Conservation (phyloP, 2,329 filamentous ascomycete genomes). For the Leptographium procerum region DNA sequence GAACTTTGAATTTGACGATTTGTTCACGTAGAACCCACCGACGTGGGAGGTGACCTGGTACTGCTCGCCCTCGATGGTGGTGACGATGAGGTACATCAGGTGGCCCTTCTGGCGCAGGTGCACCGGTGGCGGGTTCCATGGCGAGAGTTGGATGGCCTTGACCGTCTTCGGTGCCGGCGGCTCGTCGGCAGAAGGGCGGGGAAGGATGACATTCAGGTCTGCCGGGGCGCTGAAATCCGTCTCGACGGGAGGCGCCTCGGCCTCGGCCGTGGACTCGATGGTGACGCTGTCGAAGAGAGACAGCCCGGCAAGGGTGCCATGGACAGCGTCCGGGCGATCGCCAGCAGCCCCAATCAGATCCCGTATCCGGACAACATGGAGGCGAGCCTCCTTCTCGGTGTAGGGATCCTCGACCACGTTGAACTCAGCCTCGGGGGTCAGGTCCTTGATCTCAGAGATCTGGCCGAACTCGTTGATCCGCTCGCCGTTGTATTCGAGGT, state of each 20-base stretch:
- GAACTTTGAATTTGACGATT: conserved; percentile 89
- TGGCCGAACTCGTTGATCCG: conserved; percentile 93
- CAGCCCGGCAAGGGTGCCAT: conserved; percentile 73
- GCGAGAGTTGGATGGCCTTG: conserved; percentile 76
- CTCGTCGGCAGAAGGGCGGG: conserved; percentile 41
- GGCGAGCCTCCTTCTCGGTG: conserved; percentile 93
- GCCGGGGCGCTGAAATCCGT: conserved; percentile 68
- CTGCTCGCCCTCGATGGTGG: conserved; percentile 90
- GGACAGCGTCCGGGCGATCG: conserved; percentile 73
- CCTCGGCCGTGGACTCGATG: conserved; percentile 26
- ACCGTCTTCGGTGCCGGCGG: conserved; percentile 70
- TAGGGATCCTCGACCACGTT: conserved; percentile 87
- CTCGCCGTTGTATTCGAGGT: conserved; percentile 80
- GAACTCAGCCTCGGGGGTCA: conserved; percentile 67
- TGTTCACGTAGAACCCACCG: conserved; percentile 94
- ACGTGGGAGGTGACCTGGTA: conserved; percentile 88
- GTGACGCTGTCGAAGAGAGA: conserved; percentile 78
- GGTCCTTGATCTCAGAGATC: conserved; percentile 74
- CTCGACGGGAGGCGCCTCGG: conserved; percentile 32
- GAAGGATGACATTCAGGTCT: conserved; percentile 59
- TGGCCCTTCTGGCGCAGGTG: conserved; percentile 86
- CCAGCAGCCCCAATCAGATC: conserved; percentile 90
- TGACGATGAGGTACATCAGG: conserved; percentile 77
- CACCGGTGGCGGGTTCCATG: conserved; percentile 94
- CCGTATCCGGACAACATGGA: conserved; percentile 82